These are phyloP conservation scores for Neofusicoccum kwambonambiense DNA, from an alignment of 2,329 filamentous ascomycete species.

Conservation along the genomic window DNA sequence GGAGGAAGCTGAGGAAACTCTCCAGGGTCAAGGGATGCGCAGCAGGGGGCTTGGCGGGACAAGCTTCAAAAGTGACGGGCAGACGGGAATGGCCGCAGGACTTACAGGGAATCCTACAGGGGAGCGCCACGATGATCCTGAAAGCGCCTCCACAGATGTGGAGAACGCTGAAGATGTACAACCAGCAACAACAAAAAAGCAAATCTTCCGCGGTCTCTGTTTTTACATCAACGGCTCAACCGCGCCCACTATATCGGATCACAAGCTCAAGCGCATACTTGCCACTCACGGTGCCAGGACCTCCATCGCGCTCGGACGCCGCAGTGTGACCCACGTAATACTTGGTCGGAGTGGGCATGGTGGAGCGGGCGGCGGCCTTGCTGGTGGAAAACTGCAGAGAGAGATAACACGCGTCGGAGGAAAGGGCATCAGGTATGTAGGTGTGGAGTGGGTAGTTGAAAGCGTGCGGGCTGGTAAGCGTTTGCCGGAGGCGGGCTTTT, in stretches of 20 bases:
- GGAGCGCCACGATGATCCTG: background rate
- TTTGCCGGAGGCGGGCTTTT: constrained; percentile 71
- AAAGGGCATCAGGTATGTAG: constrained; percentile 73
- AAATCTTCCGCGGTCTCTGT: constrained; percentile 68
- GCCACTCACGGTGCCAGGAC: constrained; percentile 70
- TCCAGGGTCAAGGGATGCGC: background rate
- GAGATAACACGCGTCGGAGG: constrained; percentile 70
- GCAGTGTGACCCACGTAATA: constrained; percentile 82
- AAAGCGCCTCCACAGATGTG: background rate
- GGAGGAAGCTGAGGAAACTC: constrained; percentile 20
- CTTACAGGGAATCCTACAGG: background rate
- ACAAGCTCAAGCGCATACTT: constrained; percentile 78
- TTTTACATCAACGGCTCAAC: constrained; percentile 90
- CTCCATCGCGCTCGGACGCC: constrained; percentile 68
- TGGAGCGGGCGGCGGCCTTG: constrained; percentile 71
- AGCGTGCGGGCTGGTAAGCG: constrained; percentile 49
- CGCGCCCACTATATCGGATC: constrained; percentile 76
- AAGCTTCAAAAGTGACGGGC: background rate
- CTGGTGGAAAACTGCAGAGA: constrained; percentile 75
- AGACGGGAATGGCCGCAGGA: background rate
- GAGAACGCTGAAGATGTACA: background rate
- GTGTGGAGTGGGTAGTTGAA: constrained; percentile 66
- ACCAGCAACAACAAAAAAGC: constrained; percentile 24
- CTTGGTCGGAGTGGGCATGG: constrained; percentile 52
- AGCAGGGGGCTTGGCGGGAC: background rate